phyloP scores from a whole-genome alignment of 2,329 filamentous ascomycete species.

The Alternaria sp. region DNA sequence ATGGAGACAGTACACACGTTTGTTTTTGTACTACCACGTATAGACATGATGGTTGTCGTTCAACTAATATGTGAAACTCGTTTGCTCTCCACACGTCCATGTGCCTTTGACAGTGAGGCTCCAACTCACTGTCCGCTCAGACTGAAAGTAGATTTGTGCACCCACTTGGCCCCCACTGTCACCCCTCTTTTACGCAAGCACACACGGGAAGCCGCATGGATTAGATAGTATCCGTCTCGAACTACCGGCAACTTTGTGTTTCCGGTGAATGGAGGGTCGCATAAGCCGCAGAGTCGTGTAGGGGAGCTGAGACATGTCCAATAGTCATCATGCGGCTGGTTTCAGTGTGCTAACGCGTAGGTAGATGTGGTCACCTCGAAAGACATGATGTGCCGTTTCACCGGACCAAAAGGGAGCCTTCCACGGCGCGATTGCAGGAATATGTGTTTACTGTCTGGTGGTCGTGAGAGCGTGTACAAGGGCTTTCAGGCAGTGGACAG shows the following conservation, averaged over 20 bases:
- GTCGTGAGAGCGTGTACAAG: background rate
- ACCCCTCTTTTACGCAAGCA: background rate
- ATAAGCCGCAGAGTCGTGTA: background rate
- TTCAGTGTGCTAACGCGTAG: background rate
- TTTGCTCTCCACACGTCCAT: background rate
- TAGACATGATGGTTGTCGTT: background rate
- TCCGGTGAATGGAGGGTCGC: constrained; percentile 15
- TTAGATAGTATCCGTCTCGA: constrained; percentile 1
- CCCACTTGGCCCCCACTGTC: background rate
- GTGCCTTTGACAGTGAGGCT: background rate
- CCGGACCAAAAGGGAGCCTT: background rate
- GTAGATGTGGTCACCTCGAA: background rate
- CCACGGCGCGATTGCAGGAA: background rate
- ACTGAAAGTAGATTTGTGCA: background rate
- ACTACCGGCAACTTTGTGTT: constrained; percentile 2
- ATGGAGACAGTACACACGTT: constrained; percentile 1
- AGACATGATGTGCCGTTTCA: background rate
- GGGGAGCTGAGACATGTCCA: constrained; percentile 2
- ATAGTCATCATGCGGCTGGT: background rate
- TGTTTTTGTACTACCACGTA: background rate
- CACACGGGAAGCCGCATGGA: constrained; percentile 10
- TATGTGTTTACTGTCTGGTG: background rate
- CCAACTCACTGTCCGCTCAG: background rate
- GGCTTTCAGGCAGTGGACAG: background rate
- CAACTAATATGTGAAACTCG: background rate